Base-by-base conservation (phyloP, 208 protist genomes). In the Tetramitus jugosus region DNA sequence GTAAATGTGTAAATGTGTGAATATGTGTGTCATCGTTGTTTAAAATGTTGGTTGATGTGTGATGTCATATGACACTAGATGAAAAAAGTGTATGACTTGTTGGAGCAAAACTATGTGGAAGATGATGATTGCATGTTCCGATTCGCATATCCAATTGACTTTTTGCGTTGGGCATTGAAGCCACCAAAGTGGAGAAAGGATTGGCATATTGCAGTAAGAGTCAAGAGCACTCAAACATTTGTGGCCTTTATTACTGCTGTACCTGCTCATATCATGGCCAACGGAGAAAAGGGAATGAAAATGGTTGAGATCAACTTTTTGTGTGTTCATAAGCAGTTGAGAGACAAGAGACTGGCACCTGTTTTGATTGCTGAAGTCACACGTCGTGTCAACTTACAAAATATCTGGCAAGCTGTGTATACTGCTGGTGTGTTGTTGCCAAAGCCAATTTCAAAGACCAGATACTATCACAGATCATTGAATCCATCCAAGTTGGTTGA, bases 291-390 rank as follows among this genome's bases (percentile, higher is more conserved):
- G 3, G 52, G 64, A 43, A 14, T 81, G 1, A 56, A 76, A 43
- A 96, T 98, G 81, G 96, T 96, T 60, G 96, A 99, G 80, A 99
- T 99, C 77, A 99, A 99, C 83, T 99, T 99, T 81, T 89, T 99
- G 0, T 99, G 98, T 81, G 94, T 99, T 8, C 96, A 99, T 85
- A 99, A 99, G 87, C 90, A 92, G 68, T 87, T 99, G 31, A 90
- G 98, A 26, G 82, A 88, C 26, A 98, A 98, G 86, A 88, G 96
- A 20, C 81, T 99, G 37, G 97, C 97, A 3, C 97, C 97, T 0
- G 89, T 99, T 52, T 87, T 99, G 13, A 99, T 99, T 86, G 92
- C 95, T 74, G 96, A 98, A 83, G 92, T 99, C n/a, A 99, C 98
- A 8, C 91, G 98, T 31, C 89, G 97, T 14, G 97, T 99, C 64